phyloP scores from a whole-genome alignment of 257 asterid genomes.

The Nemophila menziesii region DNA sequence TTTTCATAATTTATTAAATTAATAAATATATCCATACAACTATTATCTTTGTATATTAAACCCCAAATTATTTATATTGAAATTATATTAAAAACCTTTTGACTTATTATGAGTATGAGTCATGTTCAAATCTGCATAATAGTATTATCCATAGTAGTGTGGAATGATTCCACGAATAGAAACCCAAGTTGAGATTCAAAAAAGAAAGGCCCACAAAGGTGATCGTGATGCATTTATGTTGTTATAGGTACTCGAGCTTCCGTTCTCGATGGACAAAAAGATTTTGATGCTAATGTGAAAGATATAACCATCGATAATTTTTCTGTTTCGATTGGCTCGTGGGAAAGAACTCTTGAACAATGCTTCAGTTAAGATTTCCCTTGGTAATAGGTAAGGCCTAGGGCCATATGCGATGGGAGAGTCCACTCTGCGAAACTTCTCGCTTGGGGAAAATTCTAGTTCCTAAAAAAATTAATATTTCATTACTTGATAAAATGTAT shows the following conservation, averaged over 20 bases:
- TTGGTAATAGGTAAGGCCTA: constrained; percentile 2
- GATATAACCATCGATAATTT: constrained; percentile 1
- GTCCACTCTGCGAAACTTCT: constrained; percentile 1
- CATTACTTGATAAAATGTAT: constrained; percentile 14
- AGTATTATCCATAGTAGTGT: no score
- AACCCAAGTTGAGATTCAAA: no score
- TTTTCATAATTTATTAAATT: no score
- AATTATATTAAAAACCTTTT: no score
- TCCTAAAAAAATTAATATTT: not conserved
- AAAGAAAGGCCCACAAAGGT: not conserved
- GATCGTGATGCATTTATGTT: not conserved
- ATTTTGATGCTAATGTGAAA: constrained; percentile 2
- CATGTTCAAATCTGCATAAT: no score
- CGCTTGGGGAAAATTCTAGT: constrained; percentile 2
- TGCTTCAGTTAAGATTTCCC: constrained; percentile 2
- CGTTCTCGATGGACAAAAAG: constrained; percentile 1
- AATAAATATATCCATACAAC: no score
- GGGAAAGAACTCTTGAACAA: constrained; percentile 2
- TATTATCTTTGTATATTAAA: no score
- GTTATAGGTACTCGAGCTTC: constrained; percentile 2
- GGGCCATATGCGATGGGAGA: constrained; percentile 2
- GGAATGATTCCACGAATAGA: no score
- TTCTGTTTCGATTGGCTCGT: not conserved
- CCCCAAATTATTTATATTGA: no score
- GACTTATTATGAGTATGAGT: no score